Conservation (phyloP, 805 yeast species). For the Candida hispaniensis region DNA sequence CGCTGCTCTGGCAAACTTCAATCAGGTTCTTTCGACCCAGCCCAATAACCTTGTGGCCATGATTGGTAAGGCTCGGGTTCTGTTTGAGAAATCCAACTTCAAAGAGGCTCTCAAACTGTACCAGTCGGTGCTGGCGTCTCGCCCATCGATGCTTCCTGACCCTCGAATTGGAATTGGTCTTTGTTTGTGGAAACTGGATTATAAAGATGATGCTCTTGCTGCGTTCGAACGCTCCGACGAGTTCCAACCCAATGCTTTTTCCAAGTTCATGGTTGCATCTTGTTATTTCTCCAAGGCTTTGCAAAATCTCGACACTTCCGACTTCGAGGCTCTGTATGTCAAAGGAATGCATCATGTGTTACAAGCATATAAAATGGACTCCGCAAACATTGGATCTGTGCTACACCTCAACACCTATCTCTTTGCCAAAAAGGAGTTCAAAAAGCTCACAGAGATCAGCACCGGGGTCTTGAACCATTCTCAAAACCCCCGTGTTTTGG, state of each 20-base stretch:
- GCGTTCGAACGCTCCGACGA: conserved; percentile 79
- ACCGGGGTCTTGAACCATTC: conserved; percentile 37
- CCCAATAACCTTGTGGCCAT: conserved; percentile 63
- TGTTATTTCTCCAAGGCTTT: conserved; percentile 58
- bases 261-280: conserved; percentile 25
- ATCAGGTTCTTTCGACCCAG: conserved; percentile 43
- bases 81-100: conserved; percentile 63
- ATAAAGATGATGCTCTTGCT: conserved; percentile 57
- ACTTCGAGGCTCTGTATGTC: conserved; percentile 50
- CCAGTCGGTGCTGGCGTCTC: conserved; percentile 67
- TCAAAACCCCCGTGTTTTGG: conserved; percentile 34
- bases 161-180: conserved; percentile 92
- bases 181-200: conserved; percentile 84
- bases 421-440: conserved; percentile 56
- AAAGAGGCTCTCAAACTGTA: conserved; percentile 64
- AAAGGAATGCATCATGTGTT: conserved; percentile 42
- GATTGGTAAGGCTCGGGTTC: conserved; percentile 73
- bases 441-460: conserved; percentile 46
- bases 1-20: conserved; percentile 60
- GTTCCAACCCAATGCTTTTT: conserved; percentile 34
- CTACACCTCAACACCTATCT: conserved; percentile 59
- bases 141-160: conserved; percentile 72
- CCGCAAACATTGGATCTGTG: conserved; percentile 50
- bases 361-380: conserved; percentile 33
- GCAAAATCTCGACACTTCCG: conserved; percentile 37